A percentile compares a stretch with the other conserved stretches of the same genome.
These are phyloP conservation scores for Colletotrichum sp. DNA, from an alignment of 2,329 filamentous ascomycete genomes.

Conservation along the genomic window DNA sequence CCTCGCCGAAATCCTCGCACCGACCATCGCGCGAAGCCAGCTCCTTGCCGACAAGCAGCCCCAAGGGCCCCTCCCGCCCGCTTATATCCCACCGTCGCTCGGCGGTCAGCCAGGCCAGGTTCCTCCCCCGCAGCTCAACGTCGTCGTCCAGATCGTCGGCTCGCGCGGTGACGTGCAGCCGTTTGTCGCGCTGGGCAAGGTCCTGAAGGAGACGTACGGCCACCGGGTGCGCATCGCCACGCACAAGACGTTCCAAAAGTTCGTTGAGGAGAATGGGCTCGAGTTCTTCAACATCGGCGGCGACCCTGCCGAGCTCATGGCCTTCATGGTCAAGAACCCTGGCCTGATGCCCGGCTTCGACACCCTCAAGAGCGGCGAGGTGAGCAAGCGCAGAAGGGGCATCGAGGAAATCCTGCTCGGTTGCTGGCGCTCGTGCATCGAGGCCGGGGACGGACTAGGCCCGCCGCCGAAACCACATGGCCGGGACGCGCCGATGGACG, in stretches of 20 bases:
- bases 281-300: constrained; percentile 82
- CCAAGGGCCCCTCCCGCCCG: constrained; percentile 59
- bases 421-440: constrained; percentile 86
- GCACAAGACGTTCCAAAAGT: constrained; percentile 70
- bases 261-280: constrained; percentile 72
- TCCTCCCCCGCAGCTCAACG: constrained; percentile 65
- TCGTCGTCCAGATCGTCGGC: constrained; percentile 78
- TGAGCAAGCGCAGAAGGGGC: constrained; percentile 74
- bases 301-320: constrained; percentile 78
- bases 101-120: constrained; percentile 66
- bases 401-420: constrained; percentile 83
- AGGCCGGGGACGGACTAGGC: constrained; percentile 72
- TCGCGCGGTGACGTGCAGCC: constrained; percentile 79
- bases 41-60: constrained; percentile 49
- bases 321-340: constrained; percentile 91
- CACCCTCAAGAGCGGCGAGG: constrained; percentile 76
- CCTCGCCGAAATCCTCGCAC: constrained; percentile 71
- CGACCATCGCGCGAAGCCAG: constrained; percentile 62
- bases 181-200: constrained; percentile 73
- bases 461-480: constrained; percentile 52
- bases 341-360: constrained; percentile 85
- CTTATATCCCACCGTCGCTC: constrained; percentile 76
- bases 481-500: constrained; percentile 56
- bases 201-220: constrained; percentile 67
- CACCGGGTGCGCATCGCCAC: constrained; percentile 79